Evolutionary conservation across 805 yeast genomes (phyloP).

Genomic region (Metschnikowia amazonensis): DNA sequence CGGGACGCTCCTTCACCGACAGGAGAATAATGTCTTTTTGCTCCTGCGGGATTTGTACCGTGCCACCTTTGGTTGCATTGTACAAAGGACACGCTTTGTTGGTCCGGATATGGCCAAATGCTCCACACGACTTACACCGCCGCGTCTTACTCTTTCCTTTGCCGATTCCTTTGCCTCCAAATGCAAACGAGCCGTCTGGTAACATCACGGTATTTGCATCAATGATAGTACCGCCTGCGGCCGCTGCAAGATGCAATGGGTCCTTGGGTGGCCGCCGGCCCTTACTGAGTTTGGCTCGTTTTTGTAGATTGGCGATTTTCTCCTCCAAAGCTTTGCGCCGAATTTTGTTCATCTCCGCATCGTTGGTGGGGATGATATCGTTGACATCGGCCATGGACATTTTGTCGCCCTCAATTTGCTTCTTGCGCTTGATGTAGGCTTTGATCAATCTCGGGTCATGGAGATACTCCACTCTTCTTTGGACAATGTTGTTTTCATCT

Average conservation of each 20-base stretch:
- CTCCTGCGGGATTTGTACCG: slow-evolving; percentile 19
- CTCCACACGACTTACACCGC: slow-evolving; percentile 93
- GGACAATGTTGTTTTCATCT: slow-evolving; percentile 82
- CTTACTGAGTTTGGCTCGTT: slow-evolving; percentile 57
- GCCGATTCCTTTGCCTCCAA: slow-evolving; percentile 67
- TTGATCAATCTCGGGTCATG: slow-evolving; percentile 84
- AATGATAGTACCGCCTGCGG: slow-evolving; percentile 40
- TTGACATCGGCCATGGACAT: slow-evolving; percentile 62
- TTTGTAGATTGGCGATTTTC: slow-evolving; percentile 77
- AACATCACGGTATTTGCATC: slow-evolving; percentile 42
- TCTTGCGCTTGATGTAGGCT: slow-evolving; percentile 73
- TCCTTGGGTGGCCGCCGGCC: slow-evolving; percentile 33
- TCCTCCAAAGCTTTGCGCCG: slow-evolving; percentile 75
- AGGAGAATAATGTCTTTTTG: slow-evolving; percentile 20
- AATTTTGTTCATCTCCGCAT: slow-evolving; percentile 76
- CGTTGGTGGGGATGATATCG: slow-evolving; percentile 72
- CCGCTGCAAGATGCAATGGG: slow-evolving; percentile 37
- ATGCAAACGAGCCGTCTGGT: slow-evolving; percentile 43
- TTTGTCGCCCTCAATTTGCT: slow-evolving; percentile 54
- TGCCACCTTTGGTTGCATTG: slow-evolving; percentile 32
- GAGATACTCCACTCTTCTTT: slow-evolving; percentile 71
- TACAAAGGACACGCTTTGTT: slow-evolving; percentile 90
- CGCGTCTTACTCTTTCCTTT: slow-evolving; percentile 72
- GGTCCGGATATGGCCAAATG: slow-evolving; percentile 90
- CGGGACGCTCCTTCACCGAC: slow-evolving; percentile 14